Evolutionary conservation across 495 filamentous ascomycete genomes (phyloP), one percentile per base, ranked within the genome.

Genomic region (Polyplosphaeria fusca): DNA sequence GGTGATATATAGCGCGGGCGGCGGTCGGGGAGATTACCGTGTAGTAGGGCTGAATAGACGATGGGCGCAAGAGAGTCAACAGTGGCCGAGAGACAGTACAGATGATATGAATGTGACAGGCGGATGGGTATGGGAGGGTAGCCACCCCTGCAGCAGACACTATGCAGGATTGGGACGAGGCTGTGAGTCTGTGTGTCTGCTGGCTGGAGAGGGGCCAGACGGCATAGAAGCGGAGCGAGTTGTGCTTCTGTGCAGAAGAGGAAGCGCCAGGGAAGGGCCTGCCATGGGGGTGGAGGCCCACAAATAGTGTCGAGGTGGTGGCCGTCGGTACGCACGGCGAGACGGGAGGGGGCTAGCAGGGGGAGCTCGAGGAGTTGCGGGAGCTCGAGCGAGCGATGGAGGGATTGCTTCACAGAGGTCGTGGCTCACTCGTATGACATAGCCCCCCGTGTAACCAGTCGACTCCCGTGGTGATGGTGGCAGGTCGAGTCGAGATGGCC

Each of bases 401-500:
- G 56, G 47, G 61, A 55, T 50, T 60, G 55, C 43, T 59, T 55
- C 56, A 56, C 52, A 52, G 43, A 49, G 25, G n/a, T n/a, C 16
- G 38, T 22, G 38, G 43, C 44, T 47, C 42, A 43, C 63, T 65
- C 63, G 63, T 61, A 65, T 65, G 58, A 62, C 63, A 65, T 65
- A 65, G 63, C 58, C 63, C 55, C 58, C 58, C 23, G 62, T 61
- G 62, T 58, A 65, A 61, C 62, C 61, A 47, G n/a, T n/a, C n/a
- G n/a, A n/a, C n/a, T n/a, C n/a, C n/a, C n/a, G n/a, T n/a, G n/a
- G n/a, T n/a, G n/a, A n/a, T n/a, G n/a, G n/a, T n/a, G n/a, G n/a
- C n/a, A n/a, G n/a, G n/a, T n/a, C 49, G 49, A 42, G 35, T n/a
- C 14, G 22, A 44, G 22, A 4, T 38, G 47, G 5, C 19, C 24